Conservation (phyloP, 202 grass and related monocot species). For the Panicum virgatum region DNA sequence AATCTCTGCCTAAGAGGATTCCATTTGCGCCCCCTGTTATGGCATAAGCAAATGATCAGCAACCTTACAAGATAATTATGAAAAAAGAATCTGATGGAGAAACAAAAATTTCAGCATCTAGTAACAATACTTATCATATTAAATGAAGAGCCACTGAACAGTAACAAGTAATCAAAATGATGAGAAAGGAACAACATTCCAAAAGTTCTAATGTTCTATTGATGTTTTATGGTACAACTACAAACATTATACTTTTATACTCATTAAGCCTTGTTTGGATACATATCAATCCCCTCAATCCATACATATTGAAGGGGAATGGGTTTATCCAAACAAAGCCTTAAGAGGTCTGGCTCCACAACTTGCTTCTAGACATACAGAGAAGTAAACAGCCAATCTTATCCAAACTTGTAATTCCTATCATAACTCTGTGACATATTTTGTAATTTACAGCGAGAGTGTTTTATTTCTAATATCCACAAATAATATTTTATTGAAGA, state of each 20-base stretch:
- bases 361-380: neutral
- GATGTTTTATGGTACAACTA: neutral
- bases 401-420: neutral
- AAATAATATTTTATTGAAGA: neutral
- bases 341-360: neutral
- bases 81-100: constrained; percentile 14
- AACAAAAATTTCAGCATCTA: constrained; percentile 8
- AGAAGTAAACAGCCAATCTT: neutral
- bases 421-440: neutral
- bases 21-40: constrained; percentile 84
- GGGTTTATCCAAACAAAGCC: no score
- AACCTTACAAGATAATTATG: constrained; percentile 12
- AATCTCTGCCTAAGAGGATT: constrained; percentile 89
- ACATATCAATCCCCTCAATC: no score
- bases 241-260: neutral
- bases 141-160: neutral
- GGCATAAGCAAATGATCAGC: constrained; percentile 37
- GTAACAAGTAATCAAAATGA: neutral
- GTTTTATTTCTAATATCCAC: neutral
- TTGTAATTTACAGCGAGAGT: neutral
- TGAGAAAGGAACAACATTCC: neutral
- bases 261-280: no score
- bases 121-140: neutral
- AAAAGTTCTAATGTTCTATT: neutral
- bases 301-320: no score